These are phyloP conservation scores for Chlorella sp. DNA, from an alignment of 139 green algal genomes.

Conservation along the genomic window DNA sequence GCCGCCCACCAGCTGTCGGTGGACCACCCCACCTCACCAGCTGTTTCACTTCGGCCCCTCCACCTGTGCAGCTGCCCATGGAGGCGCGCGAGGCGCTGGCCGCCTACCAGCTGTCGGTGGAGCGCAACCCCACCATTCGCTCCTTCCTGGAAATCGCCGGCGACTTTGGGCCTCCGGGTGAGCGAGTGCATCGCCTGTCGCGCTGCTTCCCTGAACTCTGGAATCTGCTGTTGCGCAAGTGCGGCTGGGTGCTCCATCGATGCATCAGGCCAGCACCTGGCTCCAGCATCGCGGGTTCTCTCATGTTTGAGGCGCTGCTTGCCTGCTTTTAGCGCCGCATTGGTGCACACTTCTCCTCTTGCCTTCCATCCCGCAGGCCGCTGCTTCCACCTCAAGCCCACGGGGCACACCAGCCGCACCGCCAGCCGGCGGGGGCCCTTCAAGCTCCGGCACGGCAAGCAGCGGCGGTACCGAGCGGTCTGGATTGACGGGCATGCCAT, in stretches of 20 bases:
- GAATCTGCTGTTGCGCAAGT: too few relatives aligned
- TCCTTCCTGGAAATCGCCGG: background rate
- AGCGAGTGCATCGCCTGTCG: too few relatives aligned
- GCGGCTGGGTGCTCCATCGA: too few relatives aligned
- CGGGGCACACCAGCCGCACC: constrained; percentile 1
- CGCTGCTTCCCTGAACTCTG: too few relatives aligned
- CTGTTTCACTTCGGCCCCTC: too few relatives aligned
- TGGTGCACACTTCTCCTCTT: too few relatives aligned
- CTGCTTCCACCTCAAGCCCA: constrained; percentile 38
- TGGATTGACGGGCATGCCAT: constrained; percentile 42
- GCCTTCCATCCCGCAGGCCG: constrained; percentile 2
- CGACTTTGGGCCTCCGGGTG: constrained; percentile 32
- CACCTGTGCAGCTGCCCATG: constrained; percentile 10
- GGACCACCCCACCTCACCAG: too few relatives aligned
- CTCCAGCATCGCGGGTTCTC: too few relatives aligned
- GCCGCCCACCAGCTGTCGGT: too few relatives aligned
- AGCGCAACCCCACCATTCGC: background rate
- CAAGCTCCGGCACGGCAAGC: background rate
- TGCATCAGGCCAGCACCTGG: too few relatives aligned
- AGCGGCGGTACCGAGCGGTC: constrained; percentile 39
- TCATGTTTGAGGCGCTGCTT: too few relatives aligned
- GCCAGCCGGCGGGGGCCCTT: background rate
- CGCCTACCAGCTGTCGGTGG: constrained; percentile 4
- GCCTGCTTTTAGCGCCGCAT: too few relatives aligned
- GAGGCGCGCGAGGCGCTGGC: constrained; percentile 17